phyloP scores from a whole-genome alignment of 352 stramenopile species.

The Pythium myriotylum region DNA sequence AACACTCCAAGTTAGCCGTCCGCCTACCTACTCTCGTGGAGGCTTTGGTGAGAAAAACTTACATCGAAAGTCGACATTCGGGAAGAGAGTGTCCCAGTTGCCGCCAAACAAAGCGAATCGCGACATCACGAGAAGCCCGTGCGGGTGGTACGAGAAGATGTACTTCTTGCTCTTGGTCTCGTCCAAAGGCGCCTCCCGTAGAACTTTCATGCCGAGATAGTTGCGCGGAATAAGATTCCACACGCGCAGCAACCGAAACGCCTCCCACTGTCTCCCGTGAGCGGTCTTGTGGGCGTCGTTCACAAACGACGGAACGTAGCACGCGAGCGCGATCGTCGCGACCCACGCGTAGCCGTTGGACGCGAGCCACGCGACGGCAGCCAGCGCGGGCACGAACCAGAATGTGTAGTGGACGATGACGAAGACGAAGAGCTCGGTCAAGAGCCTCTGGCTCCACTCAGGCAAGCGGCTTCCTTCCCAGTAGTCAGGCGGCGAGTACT shows the following conservation, averaged over 20 bases:
- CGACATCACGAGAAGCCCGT: slow-evolving; percentile 74
- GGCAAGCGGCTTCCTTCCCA: slow-evolving; percentile 43
- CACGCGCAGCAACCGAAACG: slow-evolving; percentile 40
- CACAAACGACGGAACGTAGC: slow-evolving; percentile 61
- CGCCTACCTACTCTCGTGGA: not conserved
- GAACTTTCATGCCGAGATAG: slow-evolving; percentile 54
- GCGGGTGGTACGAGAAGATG: slow-evolving; percentile 72
- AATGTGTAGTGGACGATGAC: slow-evolving; percentile 75
- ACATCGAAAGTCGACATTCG: slow-evolving; percentile 48
- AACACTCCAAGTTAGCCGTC: not conserved
- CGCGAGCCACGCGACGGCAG: not conserved
- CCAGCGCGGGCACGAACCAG: slow-evolving; percentile 45
- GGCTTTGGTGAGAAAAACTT: not conserved
- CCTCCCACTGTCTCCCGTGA: slow-evolving; percentile 47
- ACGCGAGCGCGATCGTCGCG: slow-evolving; percentile 34
- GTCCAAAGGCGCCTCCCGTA: slow-evolving; percentile 60
- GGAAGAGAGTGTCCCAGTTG: slow-evolving; percentile 71
- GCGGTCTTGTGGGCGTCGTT: slow-evolving; percentile 49
- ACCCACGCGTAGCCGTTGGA: slow-evolving; percentile 50
- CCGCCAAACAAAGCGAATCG: slow-evolving; percentile 61
- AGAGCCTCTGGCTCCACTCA: slow-evolving; percentile 38
- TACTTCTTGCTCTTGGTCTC: slow-evolving; percentile 47
- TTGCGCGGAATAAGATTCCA: slow-evolving; percentile 50
- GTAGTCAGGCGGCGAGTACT: slow-evolving; percentile 44
- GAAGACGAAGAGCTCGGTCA: slow-evolving; percentile 49